Evolutionary conservation across 2,329 filamentous ascomycete species (phyloP), one percentile per base, ranked within the genome.

Genomic region (Sporothrix globosa): DNA sequence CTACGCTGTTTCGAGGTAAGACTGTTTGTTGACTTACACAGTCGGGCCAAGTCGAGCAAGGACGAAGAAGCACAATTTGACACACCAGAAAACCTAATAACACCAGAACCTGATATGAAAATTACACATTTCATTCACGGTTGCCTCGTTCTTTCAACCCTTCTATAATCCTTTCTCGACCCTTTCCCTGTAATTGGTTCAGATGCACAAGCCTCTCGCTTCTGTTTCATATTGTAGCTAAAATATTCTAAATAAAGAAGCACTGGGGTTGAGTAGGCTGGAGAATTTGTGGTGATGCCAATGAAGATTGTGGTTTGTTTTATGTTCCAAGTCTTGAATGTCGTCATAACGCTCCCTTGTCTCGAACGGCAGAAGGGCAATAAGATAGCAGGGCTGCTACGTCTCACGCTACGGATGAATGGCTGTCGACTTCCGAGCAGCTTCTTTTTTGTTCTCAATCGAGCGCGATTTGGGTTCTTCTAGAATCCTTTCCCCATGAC

Each of bases 171-270:
- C n/a, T 27, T 48, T 14, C 41, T 30, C 11, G 34, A 19, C 46
- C 14, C 39, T 46, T 46, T 27, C 5, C 21, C 46, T 6, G 24
- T 44, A 14, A 50, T 41, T 34, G 17, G 61, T 65, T 19, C 61
- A 27, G 34, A 39, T n/a, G 14, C 13, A 41, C n/a, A 67, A 67
- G 65, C 50, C 50, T 54, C 50, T 44, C 65, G 65, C 66, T 58
- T 34, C 10, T 66, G 60, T 66, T 70, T 70, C 68, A 66, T 52
- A 46, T 58, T 66, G 60, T 50, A 24, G 61, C 68, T 44, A 66
- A 41, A 30, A 66, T 58, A 19, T 54, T 17, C 68, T 70, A 70
- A 70, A 70, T 56, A 39, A 70, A 66, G 68, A 66, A 70, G 24
- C 50, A 21, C 58, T 3, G 24, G 60, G 13, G 48, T 30, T 10